A percentile compares a stretch with the other conserved stretches of the same genome.
These are phyloP conservation scores for Termitomyces bulborhizus DNA, from an alignment of 768 basidiomycete species.

Conservation along the genomic window DNA sequence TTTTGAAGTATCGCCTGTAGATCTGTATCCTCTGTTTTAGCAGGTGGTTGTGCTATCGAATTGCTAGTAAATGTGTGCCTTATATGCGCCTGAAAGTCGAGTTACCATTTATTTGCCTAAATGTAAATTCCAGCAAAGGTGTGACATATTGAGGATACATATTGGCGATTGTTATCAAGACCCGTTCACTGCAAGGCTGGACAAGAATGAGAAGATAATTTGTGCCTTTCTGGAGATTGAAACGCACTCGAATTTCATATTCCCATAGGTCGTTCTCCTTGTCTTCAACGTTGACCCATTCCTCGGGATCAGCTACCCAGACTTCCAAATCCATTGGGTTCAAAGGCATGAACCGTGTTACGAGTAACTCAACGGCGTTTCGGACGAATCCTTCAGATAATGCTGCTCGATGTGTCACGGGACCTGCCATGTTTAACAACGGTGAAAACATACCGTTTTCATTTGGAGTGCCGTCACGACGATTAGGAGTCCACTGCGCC, in stretches of 20 bases:
- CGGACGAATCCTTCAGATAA: conserved; percentile 67
- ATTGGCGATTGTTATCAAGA: conserved; percentile 71
- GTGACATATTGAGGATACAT: conserved; percentile 67
- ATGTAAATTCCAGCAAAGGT: conserved; percentile 56
- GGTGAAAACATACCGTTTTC: conserved; percentile 40
- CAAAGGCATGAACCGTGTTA: conserved; percentile 82
- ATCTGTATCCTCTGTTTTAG: conserved; percentile 22
- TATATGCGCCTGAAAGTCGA: conserved; percentile 5
- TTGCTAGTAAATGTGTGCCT: background rate
- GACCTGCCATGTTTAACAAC: background rate
- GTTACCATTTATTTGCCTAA: conserved; percentile 58
- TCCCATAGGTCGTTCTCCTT: conserved; percentile 91
- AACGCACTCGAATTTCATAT: conserved; percentile 78
- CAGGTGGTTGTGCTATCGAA: conserved; percentile 31
- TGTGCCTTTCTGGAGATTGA: background rate
- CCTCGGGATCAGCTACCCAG: conserved; percentile 88
- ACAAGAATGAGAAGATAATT: background rate
- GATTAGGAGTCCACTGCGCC: conserved; percentile 65
- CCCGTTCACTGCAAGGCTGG: conserved; percentile 91
- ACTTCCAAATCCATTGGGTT: conserved; percentile 74
- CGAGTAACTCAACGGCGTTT: conserved; percentile 66
- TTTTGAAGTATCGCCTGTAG: conserved; percentile 65
- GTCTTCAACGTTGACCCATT: conserved; percentile 89
- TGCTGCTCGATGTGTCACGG: conserved; percentile 28
- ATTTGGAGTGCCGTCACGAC: conserved; percentile 55